phyloP scores from a whole-genome alignment of 192 early-diverging fungal genomes.

The Dissophora ornata region DNA sequence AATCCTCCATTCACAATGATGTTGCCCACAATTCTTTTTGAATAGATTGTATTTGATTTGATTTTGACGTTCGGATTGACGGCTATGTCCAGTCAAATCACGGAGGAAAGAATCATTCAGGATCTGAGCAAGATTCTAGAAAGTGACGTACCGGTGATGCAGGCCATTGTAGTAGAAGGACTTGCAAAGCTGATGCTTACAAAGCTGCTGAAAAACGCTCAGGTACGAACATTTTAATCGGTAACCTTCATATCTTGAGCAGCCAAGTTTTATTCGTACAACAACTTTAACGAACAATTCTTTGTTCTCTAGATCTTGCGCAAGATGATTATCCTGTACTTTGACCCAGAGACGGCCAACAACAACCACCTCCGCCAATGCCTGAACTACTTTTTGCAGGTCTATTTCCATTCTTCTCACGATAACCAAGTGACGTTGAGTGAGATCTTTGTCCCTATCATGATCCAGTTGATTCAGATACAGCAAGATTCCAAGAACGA shows the following conservation, averaged over 20 bases:
- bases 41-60: constrained; percentile 73
- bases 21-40: not conserved
- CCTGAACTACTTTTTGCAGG: constrained; percentile 90
- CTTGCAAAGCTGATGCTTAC: constrained; percentile 76
- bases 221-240: constrained; percentile 35
- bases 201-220: constrained; percentile 51
- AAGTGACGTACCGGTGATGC: constrained; percentile 64
- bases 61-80: constrained; percentile 66
- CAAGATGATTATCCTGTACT: constrained; percentile 84
- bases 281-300: too few relatives aligned
- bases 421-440: constrained; percentile 77
- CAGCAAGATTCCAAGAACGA: constrained; percentile 39
- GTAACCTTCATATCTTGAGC: too few relatives aligned
- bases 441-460: constrained; percentile 58
- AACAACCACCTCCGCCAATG: constrained; percentile 85
- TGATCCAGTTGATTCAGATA: constrained; percentile 24
- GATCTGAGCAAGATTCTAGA: constrained; percentile 68
- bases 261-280: too few relatives aligned
- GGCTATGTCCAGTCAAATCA: constrained; percentile 52
- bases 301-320: constrained; percentile 68
- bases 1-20: too few relatives aligned
- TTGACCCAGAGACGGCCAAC: constrained; percentile 72
- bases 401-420: constrained; percentile 79
- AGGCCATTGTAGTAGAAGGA: constrained; percentile 82
- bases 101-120: constrained; percentile 57